Base-by-base conservation (phyloP, 495 filamentous ascomycete genomes). In the Neurospora sp. region DNA sequence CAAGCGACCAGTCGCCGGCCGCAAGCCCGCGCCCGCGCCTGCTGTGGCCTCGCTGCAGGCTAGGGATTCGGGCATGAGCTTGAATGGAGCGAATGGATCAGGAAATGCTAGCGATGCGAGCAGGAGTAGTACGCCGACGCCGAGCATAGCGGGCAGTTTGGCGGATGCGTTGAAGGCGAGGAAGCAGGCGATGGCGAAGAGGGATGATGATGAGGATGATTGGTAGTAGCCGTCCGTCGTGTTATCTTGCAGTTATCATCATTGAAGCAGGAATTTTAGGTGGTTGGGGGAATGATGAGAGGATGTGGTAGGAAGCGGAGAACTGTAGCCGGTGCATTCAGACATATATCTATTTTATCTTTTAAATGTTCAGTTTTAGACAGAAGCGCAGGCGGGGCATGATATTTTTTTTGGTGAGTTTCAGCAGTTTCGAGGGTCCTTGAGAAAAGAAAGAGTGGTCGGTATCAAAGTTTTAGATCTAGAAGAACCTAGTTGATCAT, bases 161-260 rank as follows among this genome's bases (percentile, higher is more conserved):
- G 95, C 95, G 5, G 92, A 97, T 79, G 93, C 93, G 39, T 79
- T 96, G 81, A 82, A 90, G 78, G 89, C 89, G 75, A 85, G 92
- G 79, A 82, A 85, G 81, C 82, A 86, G 69, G 87, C 88, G 69
- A 88, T 89, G 82, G 92, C 96, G 79, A 88, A 87, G 72, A 87
- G 87, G 77, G 89, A 92, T 73, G 92, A 96, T 71, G 94, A 96
- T 76, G 54, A 62, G 24, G 88, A 90, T 71, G 89, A 90, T 69
- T 89, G 89, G 88, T 90, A 86, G 78, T 62, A 15, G 24, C 54
- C n/a, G 45, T 48, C 4, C 21, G 13, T 62, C 21, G 3, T 54
- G 79, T 71, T 45, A 19, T 19, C 8, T 7, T 38, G 38, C 38
- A 39, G 38, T 10, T 39, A 39, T 39, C 38, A 9, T 11, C 38